Conservation (phyloP, 306 rosid species). For the Quercus glauca region DNA sequence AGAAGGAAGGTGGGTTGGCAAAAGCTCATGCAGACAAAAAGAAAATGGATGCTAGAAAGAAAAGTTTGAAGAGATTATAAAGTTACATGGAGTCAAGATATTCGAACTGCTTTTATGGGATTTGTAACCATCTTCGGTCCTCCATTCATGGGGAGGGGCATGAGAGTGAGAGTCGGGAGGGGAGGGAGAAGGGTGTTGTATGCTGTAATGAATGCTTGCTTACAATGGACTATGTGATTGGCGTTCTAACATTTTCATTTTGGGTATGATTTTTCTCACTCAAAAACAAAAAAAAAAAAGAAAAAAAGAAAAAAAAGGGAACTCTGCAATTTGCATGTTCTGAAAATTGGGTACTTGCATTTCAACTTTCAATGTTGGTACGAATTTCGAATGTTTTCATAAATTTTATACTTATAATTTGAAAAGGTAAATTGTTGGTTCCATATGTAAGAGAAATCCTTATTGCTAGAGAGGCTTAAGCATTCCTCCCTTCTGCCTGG, state of each 20-base stretch:
- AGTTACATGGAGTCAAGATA: slow-evolving; percentile 11
- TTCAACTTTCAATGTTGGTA: background rate
- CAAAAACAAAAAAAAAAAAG: too few relatives aligned
- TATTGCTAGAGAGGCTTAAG: too few relatives aligned
- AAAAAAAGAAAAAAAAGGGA: rapidly evolving
- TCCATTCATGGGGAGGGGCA: background rate
- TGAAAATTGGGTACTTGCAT: background rate
- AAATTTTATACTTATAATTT: too few relatives aligned
- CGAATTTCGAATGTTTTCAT: too few relatives aligned
- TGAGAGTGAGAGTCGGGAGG: background rate
- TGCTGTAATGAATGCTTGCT: slow-evolving; percentile 15
- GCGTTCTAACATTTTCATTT: background rate
- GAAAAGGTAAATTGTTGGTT: too few relatives aligned
- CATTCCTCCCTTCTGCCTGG: too few relatives aligned
- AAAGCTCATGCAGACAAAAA: slow-evolving; percentile 86
- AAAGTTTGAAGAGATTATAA: slow-evolving; percentile 93
- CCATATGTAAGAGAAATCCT: too few relatives aligned
- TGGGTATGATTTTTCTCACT: background rate
- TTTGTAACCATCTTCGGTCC: slow-evolving; percentile 27
- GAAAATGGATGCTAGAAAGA: slow-evolving; percentile 96
- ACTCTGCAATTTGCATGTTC: background rate
- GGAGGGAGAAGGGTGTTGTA: background rate
- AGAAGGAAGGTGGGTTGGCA: slow-evolving; percentile 53
- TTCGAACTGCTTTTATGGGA: slow-evolving; percentile 15
- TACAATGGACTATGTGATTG: slow-evolving; percentile 12